Base-by-base conservation (phyloP, 257 asterid species). In the Petunia axillaris region DNA sequence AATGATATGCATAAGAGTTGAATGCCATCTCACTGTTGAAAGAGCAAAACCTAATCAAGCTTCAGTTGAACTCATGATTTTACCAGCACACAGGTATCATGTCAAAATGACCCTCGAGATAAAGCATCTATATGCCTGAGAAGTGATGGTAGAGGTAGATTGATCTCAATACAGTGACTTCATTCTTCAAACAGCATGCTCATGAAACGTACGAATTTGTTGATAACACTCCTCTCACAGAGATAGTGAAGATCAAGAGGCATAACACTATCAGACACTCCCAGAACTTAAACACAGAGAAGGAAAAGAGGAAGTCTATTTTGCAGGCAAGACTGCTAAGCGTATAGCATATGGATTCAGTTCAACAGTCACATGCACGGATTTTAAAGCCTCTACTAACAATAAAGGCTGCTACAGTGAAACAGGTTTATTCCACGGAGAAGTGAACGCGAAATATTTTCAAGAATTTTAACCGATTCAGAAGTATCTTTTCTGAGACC, bases 391-490 rank as follows among this genome's bases (percentile, higher is more conserved):
- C 43, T 25, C 77, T 25, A 85, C 97, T 87, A 82, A 94, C 98
- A 63, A 86, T 81, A 58, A 85, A 81, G 37, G 91, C 91, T 1
- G 91, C 79, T 43, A 82, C 74, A 5, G 83, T n/a, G 75, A 96
- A 90, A 83, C 94, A 91, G 37, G 85, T 74, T 52, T 91, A 66
- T 59, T 97, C 98, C 66, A 90, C 79, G 25, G 85, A 88, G 84
- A 94, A 88, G 86, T 92, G 99, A 74, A 87, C 37, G 5, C 84
- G 76, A 79, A 92, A 91, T 52, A 91, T 89, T 64, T 86, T 43
- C 97, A 92, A 92, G 86, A 95, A 94, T 76, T 91, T 84, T n/a
- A n/a, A n/a, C 59, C 87, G 88, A 86, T 92, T 82, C 81, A 95
- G 84, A 84, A 88, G 85, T 48, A 85, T 76, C 81, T 80, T 85